These are phyloP conservation scores for Tulasnella calospora DNA, from an alignment of 768 basidiomycete genomes.

Conservation along the genomic window DNA sequence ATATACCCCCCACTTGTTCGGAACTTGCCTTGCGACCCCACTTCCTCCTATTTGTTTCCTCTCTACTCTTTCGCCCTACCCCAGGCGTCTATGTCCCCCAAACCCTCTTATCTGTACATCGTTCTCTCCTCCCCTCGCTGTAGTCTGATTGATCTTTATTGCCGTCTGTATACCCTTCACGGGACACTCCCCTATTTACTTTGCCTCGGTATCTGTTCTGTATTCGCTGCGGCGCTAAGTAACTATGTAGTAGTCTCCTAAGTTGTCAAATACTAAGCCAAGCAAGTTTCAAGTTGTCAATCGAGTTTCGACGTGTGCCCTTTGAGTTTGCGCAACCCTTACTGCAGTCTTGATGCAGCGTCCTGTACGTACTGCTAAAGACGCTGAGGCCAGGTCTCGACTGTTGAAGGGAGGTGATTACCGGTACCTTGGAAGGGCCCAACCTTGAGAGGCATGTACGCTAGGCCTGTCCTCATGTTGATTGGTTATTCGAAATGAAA, in stretches of 20 bases:
- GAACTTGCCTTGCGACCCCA: neutral
- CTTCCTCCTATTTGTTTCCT: neutral
- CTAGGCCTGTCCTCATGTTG: neutral
- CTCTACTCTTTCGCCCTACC: neutral
- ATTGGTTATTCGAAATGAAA: neutral
- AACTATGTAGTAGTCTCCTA: conserved; percentile 8
- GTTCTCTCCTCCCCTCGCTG: neutral
- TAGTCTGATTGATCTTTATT: neutral
- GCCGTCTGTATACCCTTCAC: neutral
- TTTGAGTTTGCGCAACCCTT: neutral
- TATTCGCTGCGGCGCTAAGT: neutral
- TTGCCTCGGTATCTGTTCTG: neutral
- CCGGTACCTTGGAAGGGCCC: conserved; percentile 2
- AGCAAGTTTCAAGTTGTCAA: neutral
- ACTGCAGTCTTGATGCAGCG: neutral
- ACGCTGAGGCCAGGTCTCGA: conserved; percentile 2
- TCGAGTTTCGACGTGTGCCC: neutral
- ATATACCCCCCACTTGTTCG: neutral
- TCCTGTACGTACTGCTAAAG: neutral
- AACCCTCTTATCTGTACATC: neutral
- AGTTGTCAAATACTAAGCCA: conserved; percentile 12
- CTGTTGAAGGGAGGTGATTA: neutral
- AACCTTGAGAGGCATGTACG: neutral
- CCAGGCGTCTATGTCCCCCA: neutral
- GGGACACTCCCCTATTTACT: conserved; percentile 10